Base-by-base conservation (phyloP, 345 rosid genomes). In the Arabis hirsuta region DNA sequence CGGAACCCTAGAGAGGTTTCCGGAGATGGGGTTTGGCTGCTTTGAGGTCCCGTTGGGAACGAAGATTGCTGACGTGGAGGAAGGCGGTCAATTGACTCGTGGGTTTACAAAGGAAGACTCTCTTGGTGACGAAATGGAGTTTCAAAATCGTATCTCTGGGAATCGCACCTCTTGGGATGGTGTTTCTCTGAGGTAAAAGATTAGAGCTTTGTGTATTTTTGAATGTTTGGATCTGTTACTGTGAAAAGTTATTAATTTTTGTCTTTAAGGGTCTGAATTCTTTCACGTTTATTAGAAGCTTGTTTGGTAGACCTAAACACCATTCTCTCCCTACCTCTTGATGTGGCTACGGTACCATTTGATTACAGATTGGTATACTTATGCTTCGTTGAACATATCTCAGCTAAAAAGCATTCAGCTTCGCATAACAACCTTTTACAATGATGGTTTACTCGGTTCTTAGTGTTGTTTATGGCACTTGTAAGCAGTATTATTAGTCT, bases 1-100 rank as follows among this genome's bases (percentile, higher is more conserved):
- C 31, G 84, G 80, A 13, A 69, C 76, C 22, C 71, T 80, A 22
- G 80, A 77, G 6, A 77, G 72, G 57, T 24, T 79, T 16, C 66
- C 74, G 41, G 80, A 77, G 69, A 68, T 80, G 60, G 79, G 79
- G 14, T 79, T 63, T 8, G 81, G 75, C 36, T 79, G 67, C 72
- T 80, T 82, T 43, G 62, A 72, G 39, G 57, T 72, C 64, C 81
- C 72, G 0, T 64, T 57, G 38, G 78, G 73, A 55, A 54, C 77
- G 6, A 81, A 75, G 47, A 55, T 36, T 26, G 67, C 57, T 52
- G 76, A 73, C 55, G 72, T 57, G 43, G 76, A 38, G 58, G 69
- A 36, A 55, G 68, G 26, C 1, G 57, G 55, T 60, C 73, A 41
- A 47, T 48, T 63, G 53, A 9, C 59, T 0, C 43, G 66, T 56